phyloP scores from a whole-genome alignment of 2,329 filamentous ascomycete species.

The Ophiostoma perfectum region DNA sequence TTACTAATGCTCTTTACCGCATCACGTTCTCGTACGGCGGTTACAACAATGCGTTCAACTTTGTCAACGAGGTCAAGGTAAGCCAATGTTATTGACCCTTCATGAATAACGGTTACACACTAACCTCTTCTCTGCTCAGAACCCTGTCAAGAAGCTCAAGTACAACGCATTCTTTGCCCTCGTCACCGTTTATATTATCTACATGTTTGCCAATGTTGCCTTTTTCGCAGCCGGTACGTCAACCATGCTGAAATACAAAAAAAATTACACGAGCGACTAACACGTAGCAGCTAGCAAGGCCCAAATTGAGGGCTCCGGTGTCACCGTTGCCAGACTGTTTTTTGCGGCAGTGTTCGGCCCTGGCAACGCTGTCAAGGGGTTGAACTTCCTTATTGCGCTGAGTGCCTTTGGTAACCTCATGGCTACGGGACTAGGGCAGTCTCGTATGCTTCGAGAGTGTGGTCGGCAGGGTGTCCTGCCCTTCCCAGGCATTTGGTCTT shows the following conservation, averaged over 20 bases:
- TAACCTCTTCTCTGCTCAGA: constrained; percentile 25
- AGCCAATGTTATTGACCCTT: no score
- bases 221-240: constrained; percentile 46
- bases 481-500: constrained; percentile 54
- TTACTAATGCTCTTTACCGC: constrained; percentile 57
- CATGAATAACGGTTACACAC: no score
- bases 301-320: constrained; percentile 46
- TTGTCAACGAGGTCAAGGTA: constrained; percentile 51
- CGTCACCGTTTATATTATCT: constrained; percentile 47
- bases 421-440: constrained; percentile 50
- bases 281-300: constrained; percentile 41
- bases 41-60: constrained; percentile 54
- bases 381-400: constrained; percentile 54
- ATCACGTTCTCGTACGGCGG: constrained; percentile 55
- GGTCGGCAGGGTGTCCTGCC: constrained; percentile 58
- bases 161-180: constrained; percentile 47
- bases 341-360: constrained; percentile 54
- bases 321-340: constrained; percentile 52
- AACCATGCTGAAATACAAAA: not conserved
- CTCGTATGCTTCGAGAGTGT: constrained; percentile 54
- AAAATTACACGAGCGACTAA: not conserved
- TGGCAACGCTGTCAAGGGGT: constrained; percentile 42
- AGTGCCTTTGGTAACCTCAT: constrained; percentile 56
- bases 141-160: constrained; percentile 52
- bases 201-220: constrained; percentile 55